phyloP scores from a whole-genome alignment of 495 filamentous ascomycete genomes.

The Penicillium malachiteum region DNA sequence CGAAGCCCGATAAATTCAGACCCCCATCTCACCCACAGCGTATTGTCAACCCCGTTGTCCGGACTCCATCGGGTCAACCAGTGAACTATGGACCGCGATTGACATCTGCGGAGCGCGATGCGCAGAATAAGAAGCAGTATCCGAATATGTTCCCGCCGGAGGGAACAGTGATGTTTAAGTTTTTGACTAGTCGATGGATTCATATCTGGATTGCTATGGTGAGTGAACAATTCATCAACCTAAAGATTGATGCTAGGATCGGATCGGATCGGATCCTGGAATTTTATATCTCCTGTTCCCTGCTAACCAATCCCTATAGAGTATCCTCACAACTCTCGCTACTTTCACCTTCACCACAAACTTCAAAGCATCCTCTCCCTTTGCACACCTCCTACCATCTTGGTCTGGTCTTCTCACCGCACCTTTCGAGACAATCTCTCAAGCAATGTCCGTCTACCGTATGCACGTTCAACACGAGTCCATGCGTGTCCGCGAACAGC shows the following conservation, averaged over 20 bases:
- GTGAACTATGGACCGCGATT: constrained; percentile 66
- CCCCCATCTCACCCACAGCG: constrained; percentile 79
- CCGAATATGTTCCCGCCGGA: constrained; percentile 78
- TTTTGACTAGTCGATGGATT: constrained; percentile 68
- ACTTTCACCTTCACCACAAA: constrained; percentile 65
- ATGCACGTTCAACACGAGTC: constrained; percentile 67
- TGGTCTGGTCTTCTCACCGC: constrained; percentile 57
- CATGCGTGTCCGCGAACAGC: constrained; percentile 61
- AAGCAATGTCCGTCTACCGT: constrained; percentile 63
- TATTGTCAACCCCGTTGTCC: constrained; percentile 40
- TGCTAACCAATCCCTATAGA: constrained; percentile 36
- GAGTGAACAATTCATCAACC: constrained; percentile 28
- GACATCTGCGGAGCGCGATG: constrained; percentile 55
- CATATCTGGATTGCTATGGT: constrained; percentile 81
- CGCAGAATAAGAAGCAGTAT: constrained; percentile 65
- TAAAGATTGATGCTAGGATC: too few relatives aligned
- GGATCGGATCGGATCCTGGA: too few relatives aligned
- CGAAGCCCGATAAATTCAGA: constrained; percentile 77
- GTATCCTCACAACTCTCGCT: constrained; percentile 66
- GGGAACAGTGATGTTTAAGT: constrained; percentile 72
- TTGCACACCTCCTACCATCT: constrained; percentile 68
- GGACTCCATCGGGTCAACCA: constrained; percentile 32
- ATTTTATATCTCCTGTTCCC: too few relatives aligned
- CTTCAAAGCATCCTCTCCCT: constrained; percentile 69
- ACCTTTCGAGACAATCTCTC: constrained; percentile 58